A percentile compares a stretch with the other conserved stretches of the same genome.
phyloP scores from a whole-genome alignment of 352 stramenopile genomes.

The Globisporangium heterothallicum region DNA sequence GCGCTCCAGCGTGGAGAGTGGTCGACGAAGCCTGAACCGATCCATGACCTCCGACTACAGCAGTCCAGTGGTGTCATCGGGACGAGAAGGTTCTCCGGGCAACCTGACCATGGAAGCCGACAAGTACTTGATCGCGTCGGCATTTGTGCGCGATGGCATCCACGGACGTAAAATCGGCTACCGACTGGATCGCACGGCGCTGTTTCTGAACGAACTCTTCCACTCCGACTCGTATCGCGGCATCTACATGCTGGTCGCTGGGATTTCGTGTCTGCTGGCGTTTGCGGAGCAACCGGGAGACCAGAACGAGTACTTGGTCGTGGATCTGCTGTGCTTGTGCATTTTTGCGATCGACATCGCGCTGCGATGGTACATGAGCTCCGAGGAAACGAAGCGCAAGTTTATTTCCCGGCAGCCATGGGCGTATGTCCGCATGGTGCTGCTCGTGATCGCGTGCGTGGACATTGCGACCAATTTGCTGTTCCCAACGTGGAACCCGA shows the following conservation, averaged over 20 bases:
- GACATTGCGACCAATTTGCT: constrained; percentile 48
- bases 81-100: constrained; percentile 18
- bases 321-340: constrained; percentile 61
- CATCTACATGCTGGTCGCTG: constrained; percentile 67
- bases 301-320: constrained; percentile 47
- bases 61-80: not conserved
- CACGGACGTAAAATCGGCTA: constrained; percentile 84
- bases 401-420: constrained; percentile 73
- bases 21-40: constrained; percentile 6
- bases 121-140: constrained; percentile 67
- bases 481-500: constrained; percentile 46
- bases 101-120: constrained; percentile 42
- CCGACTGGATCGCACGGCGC: constrained; percentile 56
- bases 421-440: constrained; percentile 56
- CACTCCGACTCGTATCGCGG: constrained; percentile 65
- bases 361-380: constrained; percentile 84
- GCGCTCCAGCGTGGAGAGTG: not conserved
- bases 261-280: constrained; percentile 53
- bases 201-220: constrained; percentile 69
- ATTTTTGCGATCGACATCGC: constrained; percentile 59
- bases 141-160: constrained; percentile 77
- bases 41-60: constrained; percentile 2
- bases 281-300: constrained; percentile 59
- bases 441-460: constrained; percentile 46
- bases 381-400: constrained; percentile 66